Conservation (phyloP, 1,139 yeast genomes). For the Groenewaldozyma auringiensis region DNA sequence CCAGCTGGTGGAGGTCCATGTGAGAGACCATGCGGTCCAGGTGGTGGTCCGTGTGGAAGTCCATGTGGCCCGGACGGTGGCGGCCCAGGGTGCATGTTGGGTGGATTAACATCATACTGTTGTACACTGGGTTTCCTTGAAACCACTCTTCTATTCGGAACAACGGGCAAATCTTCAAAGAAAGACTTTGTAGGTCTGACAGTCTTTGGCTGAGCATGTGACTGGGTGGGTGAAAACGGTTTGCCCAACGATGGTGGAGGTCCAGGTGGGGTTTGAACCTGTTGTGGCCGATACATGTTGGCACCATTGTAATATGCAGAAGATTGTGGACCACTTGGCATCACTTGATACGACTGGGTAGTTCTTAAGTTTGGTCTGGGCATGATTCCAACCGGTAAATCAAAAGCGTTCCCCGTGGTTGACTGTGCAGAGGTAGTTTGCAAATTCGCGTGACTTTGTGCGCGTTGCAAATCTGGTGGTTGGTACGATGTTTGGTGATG, state of each 20-base stretch:
- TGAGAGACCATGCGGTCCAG: too few species aligned
- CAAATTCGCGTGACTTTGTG: slow-evolving; percentile 13
- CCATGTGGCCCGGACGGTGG: too few species aligned
- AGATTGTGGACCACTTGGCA: slow-evolving; percentile 9
- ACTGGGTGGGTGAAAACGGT: slow-evolving; percentile 5
- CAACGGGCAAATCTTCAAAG: slow-evolving; percentile 48
- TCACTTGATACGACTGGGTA: slow-evolving; percentile 15
- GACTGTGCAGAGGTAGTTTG: too few species aligned
- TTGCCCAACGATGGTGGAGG: slow-evolving; percentile 2
- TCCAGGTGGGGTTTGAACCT: slow-evolving; percentile 4
- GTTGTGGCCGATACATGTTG: slow-evolving; percentile 6
- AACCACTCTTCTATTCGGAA: slow-evolving; percentile 20
- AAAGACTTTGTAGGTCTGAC: slow-evolving; percentile 35
- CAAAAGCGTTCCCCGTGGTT: slow-evolving; percentile 46
- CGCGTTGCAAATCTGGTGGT: slow-evolving; percentile 9
- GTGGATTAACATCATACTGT: slow-evolving; percentile 4
- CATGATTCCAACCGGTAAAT: slow-evolving; percentile 61
- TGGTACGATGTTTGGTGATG: slow-evolving; percentile 3
- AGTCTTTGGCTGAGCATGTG: slow-evolving; percentile 11
- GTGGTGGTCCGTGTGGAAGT: too few species aligned
- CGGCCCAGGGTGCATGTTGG: too few species aligned
- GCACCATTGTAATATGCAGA: slow-evolving; percentile 11
- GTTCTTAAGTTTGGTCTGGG: slow-evolving; percentile 29
- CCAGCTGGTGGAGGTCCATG: too few species aligned
- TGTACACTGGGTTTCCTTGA: slow-evolving; percentile 16